Evolutionary conservation across 2,329 filamentous ascomycete species (phyloP).

Genomic region (Scortechinia acanthostroma): DNA sequence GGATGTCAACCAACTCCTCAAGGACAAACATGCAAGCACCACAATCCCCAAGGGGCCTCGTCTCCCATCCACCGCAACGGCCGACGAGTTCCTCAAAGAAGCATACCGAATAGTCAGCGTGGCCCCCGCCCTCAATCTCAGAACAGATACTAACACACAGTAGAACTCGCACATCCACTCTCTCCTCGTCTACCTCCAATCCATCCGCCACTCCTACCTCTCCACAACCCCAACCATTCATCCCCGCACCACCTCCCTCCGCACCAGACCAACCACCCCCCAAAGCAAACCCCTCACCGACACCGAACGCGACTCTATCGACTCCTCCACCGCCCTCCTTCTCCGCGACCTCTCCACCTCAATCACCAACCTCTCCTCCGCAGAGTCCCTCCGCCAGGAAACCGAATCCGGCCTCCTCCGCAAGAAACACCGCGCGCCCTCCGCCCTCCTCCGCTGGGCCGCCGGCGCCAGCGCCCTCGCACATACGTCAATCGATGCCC

Average conservation of each 20-base stretch:
- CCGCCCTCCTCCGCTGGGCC: neutral
- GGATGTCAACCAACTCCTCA: neutral
- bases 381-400: conserved; percentile 1
- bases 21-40: neutral
- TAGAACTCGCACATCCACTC: conserved; percentile 1
- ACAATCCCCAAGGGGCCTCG: neutral
- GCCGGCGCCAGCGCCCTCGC: neutral
- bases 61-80: neutral
- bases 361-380: neutral
- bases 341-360: neutral
- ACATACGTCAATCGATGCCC: too few species aligned
- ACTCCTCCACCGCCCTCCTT: neutral
- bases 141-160: neutral
- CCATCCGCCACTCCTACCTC: conserved; percentile 1
- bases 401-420: neutral
- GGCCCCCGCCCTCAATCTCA: neutral
- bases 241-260: neutral
- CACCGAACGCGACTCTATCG: neutral
- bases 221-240: neutral
- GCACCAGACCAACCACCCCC: neutral
- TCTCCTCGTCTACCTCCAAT: neutral
- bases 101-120: conserved; percentile 1
- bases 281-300: neutral
- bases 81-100: conserved; percentile 1
- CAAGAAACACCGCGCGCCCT: neutral